Evolutionary conservation across 805 yeast genomes (phyloP), one percentile per base, ranked within the genome.

Genomic region (Metschnikowia cerradonensis): DNA sequence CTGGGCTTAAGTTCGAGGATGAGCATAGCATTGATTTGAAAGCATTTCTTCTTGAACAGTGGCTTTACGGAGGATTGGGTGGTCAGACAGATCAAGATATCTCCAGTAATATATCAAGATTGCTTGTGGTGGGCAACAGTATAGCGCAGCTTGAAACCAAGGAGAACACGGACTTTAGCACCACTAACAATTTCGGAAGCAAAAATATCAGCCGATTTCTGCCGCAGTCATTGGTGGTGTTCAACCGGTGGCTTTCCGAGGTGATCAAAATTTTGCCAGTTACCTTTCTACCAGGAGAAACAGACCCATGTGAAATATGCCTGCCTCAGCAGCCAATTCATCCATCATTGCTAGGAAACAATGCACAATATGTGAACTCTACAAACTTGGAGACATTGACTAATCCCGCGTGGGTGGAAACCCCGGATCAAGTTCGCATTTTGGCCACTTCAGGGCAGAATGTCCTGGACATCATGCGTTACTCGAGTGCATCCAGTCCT

Each of bases 281-380:
- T 6, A 79, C 85, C 40, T 60, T 94, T 2, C 76, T 94, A 83
- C 96, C 99, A 0, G 98, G 99, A 4, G 78, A 72, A 6, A 68
- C 76, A 3, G 99, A 94, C 65, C 96, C 97, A 0, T 83, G 89
- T n/a, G 95, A 88, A 53, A 70, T 78, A 15, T 80, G 91, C 45
- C 67, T 90, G 51, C 99, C 99, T 0, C 97, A 94, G 66, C 96
- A 87, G 65, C 87, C 96, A 2, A 63, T 94, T n/a, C 97, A 92
- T 64, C 74, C 74, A 47, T 85, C 95, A 0, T 75, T 92, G 50
- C 83, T 94, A 60, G 71, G 74, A 3, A 62, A 66, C 13, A 71
- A 79, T 19, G 68, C 75, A 35, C 64, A 68, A 6, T 77, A 73
- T 54, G 60, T 82, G 23, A 71, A 68, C 58, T 33, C 54, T 11